Conservation (phyloP, 2,329 filamentous ascomycete species). For the Chaetomiaceae sp. region DNA sequence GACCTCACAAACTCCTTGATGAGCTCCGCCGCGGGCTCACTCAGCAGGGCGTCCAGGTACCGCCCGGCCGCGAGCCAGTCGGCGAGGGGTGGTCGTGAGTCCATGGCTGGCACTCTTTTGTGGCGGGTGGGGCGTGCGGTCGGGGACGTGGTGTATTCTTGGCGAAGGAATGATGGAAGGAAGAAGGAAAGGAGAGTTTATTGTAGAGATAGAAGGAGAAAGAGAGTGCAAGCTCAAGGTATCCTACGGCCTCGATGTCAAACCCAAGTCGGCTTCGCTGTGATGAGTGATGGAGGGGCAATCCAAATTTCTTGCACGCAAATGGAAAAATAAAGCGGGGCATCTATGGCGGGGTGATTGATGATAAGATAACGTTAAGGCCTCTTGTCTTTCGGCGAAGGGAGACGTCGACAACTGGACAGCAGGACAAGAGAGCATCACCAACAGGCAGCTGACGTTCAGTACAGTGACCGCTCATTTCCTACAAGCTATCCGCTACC, state of each 20-base stretch:
- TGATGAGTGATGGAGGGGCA: constrained; percentile 3
- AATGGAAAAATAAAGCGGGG: constrained; percentile 12
- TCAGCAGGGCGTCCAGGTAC: constrained; percentile 25
- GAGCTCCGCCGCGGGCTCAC: constrained; percentile 14
- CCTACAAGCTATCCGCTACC: constrained; percentile 1
- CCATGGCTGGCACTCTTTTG: not conserved
- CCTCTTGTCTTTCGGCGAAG: no score
- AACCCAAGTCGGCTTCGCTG: no score
- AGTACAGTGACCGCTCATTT: not conserved
- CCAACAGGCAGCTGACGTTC: not conserved
- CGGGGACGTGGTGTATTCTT: no score
- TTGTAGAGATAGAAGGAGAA: not conserved
- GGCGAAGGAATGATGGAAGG: not conserved
- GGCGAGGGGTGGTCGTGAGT: not conserved
- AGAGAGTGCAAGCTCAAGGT: not conserved
- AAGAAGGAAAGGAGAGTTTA: not conserved
- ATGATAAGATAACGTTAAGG: constrained; percentile 16
- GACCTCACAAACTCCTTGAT: constrained; percentile 20
- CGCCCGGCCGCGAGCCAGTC: constrained; percentile 18
- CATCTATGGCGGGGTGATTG: constrained; percentile 6
- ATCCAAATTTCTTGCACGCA: constrained; percentile 4
- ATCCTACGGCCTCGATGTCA: no score
- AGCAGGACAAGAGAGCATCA: not conserved
- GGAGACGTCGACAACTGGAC: no score
- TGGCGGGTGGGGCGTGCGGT: no score